Evolutionary conservation across 176 grass and related monocot genomes (phyloP).

Genomic region (Rhynchospora tenuis): DNA sequence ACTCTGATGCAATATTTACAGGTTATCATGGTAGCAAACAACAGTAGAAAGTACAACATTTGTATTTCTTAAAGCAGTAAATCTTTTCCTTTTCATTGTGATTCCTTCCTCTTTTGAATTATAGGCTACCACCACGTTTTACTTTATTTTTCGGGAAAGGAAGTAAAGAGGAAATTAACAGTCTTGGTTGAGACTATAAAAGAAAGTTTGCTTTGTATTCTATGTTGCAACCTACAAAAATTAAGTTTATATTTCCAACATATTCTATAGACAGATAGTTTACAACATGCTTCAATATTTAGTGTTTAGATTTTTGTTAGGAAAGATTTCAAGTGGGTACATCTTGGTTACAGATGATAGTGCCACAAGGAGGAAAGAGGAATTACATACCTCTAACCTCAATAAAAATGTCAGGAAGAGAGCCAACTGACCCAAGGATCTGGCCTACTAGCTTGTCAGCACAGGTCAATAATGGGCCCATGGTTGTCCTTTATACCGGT

Average conservation of each 20-base stretch:
- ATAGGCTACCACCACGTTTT: too few species aligned
- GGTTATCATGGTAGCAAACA: not conserved
- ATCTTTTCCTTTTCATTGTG: not conserved
- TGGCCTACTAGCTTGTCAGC: constrained; percentile 92
- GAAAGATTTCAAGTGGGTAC: not conserved
- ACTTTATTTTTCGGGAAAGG: not conserved
- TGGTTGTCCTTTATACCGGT: constrained; percentile 92
- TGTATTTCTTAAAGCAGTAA: not conserved
- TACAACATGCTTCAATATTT: too few species aligned
- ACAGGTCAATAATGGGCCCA: constrained; percentile 87
- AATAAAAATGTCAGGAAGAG: constrained; percentile 74
- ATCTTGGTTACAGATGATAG: not conserved
- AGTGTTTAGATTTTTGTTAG: too few species aligned
- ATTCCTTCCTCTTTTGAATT: not conserved
- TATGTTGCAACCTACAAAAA: not conserved
- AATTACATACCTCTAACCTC: constrained; percentile 79
- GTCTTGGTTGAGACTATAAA: not conserved
- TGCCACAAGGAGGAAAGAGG: not conserved
- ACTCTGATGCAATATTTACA: not conserved
- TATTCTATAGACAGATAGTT: too few species aligned
- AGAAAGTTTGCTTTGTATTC: not conserved
- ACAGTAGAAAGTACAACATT: not conserved
- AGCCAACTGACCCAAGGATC: constrained; percentile 90
- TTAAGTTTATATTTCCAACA: too few species aligned
- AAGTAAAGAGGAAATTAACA: not conserved